Conservation (phyloP, 768 basidiomycete species). For the Coprinopsis strossmayeri region DNA sequence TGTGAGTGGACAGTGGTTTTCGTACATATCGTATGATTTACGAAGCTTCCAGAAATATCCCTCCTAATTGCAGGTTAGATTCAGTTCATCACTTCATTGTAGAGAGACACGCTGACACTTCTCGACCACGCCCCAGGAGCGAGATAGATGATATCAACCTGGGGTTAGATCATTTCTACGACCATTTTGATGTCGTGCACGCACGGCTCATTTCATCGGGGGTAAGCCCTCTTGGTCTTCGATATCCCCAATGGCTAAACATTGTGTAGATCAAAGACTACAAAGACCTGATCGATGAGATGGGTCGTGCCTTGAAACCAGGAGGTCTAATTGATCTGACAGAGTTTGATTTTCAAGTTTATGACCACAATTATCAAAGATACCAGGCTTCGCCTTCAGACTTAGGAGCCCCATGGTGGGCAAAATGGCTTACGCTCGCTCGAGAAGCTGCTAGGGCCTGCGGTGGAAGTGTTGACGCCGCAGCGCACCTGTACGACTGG, state of each 20-base stretch:
- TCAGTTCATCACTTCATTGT: no score
- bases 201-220: slow-evolving; percentile 67
- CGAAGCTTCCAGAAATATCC: slow-evolving; percentile 40
- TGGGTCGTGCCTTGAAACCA: slow-evolving; percentile 58
- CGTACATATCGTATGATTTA: slow-evolving; percentile 4
- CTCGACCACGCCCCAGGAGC: slow-evolving; percentile 51
- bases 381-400: slow-evolving; percentile 27
- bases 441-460: slow-evolving; percentile 37
- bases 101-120: not conserved
- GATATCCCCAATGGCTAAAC: slow-evolving; percentile 26
- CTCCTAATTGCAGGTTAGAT: slow-evolving; percentile 1
- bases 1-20: slow-evolving; percentile 32
- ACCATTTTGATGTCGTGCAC: slow-evolving; percentile 72
- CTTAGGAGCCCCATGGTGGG: slow-evolving; percentile 43
- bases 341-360: slow-evolving; percentile 65
- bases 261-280: slow-evolving; percentile 63
- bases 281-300: slow-evolving; percentile 55
- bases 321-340: slow-evolving; percentile 60
- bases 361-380: slow-evolving; percentile 38
- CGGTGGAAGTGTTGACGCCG: slow-evolving; percentile 29
- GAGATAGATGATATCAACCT: slow-evolving; percentile 84
- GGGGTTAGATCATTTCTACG: slow-evolving; percentile 76
- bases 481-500: slow-evolving; percentile 37
- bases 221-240: slow-evolving; percentile 34
- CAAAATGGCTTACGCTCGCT: slow-evolving; percentile 48